Evolutionary conservation across 768 basidiomycete genomes (phyloP).

Genomic region (Mycena belliarum): DNA sequence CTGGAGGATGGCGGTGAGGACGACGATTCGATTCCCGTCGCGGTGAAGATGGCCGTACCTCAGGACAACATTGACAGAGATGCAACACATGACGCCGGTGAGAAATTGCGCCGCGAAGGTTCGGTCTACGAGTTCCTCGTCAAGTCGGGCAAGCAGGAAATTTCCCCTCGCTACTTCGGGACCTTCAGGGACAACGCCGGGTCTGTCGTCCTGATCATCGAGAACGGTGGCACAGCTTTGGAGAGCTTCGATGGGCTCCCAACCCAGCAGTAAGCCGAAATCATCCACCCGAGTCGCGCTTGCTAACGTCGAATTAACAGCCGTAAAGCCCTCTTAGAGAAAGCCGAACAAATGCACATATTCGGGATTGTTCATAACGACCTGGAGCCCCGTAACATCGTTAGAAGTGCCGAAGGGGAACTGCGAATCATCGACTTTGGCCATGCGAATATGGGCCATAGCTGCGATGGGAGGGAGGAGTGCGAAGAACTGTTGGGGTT

Average conservation of each 20-base stretch:
- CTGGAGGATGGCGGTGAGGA: constrained; percentile 1
- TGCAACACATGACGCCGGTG: not conserved
- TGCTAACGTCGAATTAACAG: not conserved
- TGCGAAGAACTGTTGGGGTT: constrained; percentile 11
- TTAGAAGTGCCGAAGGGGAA: constrained; percentile 3
- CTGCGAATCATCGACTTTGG: constrained; percentile 19
- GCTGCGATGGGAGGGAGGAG: constrained; percentile 3
- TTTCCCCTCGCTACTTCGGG: constrained; percentile 7
- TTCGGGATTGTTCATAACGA: constrained; percentile 10
- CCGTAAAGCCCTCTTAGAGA: constrained; percentile 1
- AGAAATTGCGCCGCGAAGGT: not conserved
- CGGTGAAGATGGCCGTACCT: constrained; percentile 8
- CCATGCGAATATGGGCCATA: constrained; percentile 1
- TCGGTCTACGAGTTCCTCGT: constrained; percentile 2
- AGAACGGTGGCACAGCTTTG: constrained; percentile 1
- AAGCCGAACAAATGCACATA: constrained; percentile 9
- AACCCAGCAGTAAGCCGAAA: not conserved
- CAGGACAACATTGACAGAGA: constrained; percentile 1
- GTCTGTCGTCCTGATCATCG: constrained; percentile 7
- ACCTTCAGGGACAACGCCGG: constrained; percentile 3
- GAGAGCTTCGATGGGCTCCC: not conserved
- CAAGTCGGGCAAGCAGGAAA: not conserved
- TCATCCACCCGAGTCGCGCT: not conserved
- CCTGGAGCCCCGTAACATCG: constrained; percentile 8
- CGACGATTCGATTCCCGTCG: not conserved